Percentiles rank a stretch among this genome's conserved stretches.
Evolutionary conservation across 176 grass and related monocot species (phyloP).

Genomic region (Zoysia japonica): DNA sequence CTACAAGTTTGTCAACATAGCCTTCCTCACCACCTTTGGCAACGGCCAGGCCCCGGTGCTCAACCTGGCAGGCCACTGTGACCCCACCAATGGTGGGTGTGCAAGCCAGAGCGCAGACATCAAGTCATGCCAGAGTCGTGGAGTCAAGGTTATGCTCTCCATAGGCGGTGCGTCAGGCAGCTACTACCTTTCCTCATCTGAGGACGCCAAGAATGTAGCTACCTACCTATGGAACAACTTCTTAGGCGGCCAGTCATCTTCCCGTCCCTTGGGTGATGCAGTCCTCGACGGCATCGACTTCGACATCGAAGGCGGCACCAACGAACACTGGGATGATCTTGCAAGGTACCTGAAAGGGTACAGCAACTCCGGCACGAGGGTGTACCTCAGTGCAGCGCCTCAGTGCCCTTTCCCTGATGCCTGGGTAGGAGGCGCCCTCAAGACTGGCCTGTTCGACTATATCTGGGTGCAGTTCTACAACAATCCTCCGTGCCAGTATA

Average conservation of each 20-base stretch:
- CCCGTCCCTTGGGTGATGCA: conserved; percentile 36
- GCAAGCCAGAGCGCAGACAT: conserved; percentile 37
- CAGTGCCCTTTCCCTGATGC: conserved; percentile 59
- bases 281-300: conserved; percentile 55
- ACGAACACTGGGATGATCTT: conserved; percentile 62
- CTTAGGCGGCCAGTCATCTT: conserved; percentile 40
- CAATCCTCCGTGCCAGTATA: conserved; percentile 50
- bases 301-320: conserved; percentile 62
- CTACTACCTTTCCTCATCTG: conserved; percentile 43
- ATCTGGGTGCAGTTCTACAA: conserved; percentile 57
- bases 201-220: conserved; percentile 37
- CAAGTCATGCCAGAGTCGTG: conserved; percentile 43
- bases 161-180: conserved; percentile 36
- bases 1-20: conserved; percentile 52
- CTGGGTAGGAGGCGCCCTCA: conserved; percentile 45
- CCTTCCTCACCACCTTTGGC: conserved; percentile 51
- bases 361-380: conserved; percentile 33
- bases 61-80: conserved; percentile 68
- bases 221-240: conserved; percentile 53
- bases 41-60: conserved; percentile 49
- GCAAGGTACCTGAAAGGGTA: conserved; percentile 59
- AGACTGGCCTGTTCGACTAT: conserved; percentile 50
- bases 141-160: conserved; percentile 67
- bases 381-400: conserved; percentile 49
- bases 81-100: conserved; percentile 42